Evolutionary conservation across 192 early-diverging fungal species (phyloP).

Genomic region (Podila epigama): DNA sequence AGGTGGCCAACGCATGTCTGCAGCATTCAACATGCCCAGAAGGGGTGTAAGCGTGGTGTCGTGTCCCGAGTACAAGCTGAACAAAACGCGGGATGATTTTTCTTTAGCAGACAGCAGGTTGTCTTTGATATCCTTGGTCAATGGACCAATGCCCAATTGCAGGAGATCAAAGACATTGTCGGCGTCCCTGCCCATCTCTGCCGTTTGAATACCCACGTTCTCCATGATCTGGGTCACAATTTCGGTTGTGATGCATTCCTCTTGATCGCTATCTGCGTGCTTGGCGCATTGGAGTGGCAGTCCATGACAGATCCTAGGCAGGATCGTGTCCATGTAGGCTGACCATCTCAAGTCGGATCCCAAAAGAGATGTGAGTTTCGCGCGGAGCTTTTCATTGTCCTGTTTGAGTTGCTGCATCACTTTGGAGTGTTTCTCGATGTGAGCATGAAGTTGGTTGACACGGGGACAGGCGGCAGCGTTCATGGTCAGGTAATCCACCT

Average conservation of each 20-base stretch:
- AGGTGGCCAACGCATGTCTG: constrained; percentile 38
- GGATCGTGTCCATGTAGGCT: constrained; percentile 38
- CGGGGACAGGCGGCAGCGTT: constrained; percentile 36
- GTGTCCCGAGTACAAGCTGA: constrained; percentile 36
- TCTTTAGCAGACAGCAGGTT: constrained; percentile 24
- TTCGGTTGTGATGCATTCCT: constrained; percentile 7
- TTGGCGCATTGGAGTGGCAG: constrained; percentile 21
- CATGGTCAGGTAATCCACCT: constrained; percentile 38
- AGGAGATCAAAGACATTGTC: constrained; percentile 21
- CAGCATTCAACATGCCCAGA: constrained; percentile 23
- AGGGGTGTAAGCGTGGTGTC: constrained; percentile 35
- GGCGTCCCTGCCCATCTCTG: constrained; percentile 25
- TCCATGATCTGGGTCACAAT: constrained; percentile 8
- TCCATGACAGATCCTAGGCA: constrained; percentile 32
- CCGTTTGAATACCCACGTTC: constrained; percentile 14
- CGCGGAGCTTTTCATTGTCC: constrained; percentile 17
- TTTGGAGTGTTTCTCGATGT: constrained; percentile 12
- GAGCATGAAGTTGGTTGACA: constrained; percentile 3
- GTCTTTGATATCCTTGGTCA: constrained; percentile 28
- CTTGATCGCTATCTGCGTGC: not conserved
- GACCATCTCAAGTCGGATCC: constrained; percentile 22
- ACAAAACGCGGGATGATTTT: constrained; percentile 1
- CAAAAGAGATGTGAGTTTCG: constrained; percentile 17
- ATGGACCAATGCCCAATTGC: constrained; percentile 30
- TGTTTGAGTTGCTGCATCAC: constrained; percentile 12